Evolutionary conservation across 805 yeast genomes (phyloP).

Genomic region (Metschnikowia colocasiae): DNA sequence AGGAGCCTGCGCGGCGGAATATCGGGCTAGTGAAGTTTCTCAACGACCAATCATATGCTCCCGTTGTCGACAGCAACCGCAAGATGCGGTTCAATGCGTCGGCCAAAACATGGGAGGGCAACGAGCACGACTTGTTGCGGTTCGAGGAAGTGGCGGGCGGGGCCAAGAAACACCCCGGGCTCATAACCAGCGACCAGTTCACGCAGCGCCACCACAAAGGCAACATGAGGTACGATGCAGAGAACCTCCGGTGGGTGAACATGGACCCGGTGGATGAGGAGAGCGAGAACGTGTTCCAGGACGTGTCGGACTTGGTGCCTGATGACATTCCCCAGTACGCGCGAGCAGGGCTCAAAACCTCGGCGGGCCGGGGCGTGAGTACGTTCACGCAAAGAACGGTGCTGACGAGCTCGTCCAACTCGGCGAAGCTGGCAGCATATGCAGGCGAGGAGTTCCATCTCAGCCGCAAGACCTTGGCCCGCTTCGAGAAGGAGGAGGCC

Average conservation of each 20-base stretch:
- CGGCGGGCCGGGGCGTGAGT: slow-evolving; percentile 29
- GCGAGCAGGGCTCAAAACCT: slow-evolving; percentile 2
- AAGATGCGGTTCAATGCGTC: slow-evolving; percentile 53
- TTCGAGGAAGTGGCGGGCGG: slow-evolving; percentile 39
- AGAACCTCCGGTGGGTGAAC: slow-evolving; percentile 57
- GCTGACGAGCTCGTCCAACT: slow-evolving; percentile 25
- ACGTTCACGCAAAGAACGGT: slow-evolving; percentile 36
- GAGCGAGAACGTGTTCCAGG: slow-evolving; percentile 43
- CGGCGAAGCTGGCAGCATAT: slow-evolving; percentile 7
- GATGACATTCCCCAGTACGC: slow-evolving; percentile 18
- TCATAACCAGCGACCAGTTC: slow-evolving; percentile 33
- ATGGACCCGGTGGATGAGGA: slow-evolving; percentile 33
- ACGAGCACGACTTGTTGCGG: slow-evolving; percentile 51
- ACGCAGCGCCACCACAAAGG: slow-evolving; percentile 22
- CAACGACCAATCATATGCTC: slow-evolving; percentile 20
- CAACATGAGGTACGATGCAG: slow-evolving; percentile 59
- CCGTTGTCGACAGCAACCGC: slow-evolving; percentile 16
- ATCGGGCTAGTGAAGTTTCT: slow-evolving; percentile 32
- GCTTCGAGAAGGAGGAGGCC: slow-evolving; percentile 35
- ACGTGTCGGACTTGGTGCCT: slow-evolving; percentile 43
- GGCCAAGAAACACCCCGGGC: slow-evolving; percentile 25
- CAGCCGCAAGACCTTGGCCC: slow-evolving; percentile 26
- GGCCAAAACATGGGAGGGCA: slow-evolving; percentile 60
- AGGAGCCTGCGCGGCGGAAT: slow-evolving; percentile 2
- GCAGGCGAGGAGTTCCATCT: slow-evolving; percentile 28